Base-by-base conservation (phyloP, 805 yeast genomes). In the Candida sonorensis region DNA sequence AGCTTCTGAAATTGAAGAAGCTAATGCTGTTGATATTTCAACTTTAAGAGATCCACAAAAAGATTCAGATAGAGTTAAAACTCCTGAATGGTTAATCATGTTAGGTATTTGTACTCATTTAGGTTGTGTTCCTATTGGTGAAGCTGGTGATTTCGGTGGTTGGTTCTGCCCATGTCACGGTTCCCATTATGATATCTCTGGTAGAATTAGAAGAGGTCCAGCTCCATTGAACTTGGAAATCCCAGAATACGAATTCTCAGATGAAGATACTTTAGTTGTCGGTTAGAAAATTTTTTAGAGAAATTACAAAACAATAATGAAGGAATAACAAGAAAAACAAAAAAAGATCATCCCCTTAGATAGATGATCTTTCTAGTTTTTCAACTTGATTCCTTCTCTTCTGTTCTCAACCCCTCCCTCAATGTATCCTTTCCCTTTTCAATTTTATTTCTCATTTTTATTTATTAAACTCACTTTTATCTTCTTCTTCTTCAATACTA, bases 141-240 rank as follows among this genome's bases (percentile, higher is more conserved):
- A 92, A 72, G 81, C 97, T 48, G 99, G 99, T 69, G 99, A 92
- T 67, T 92, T 76, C 54, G 97, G 97, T 63, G 99, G 99, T 63
- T 92, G 99, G 99, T 92, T 92, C 90, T 92, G 98, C 69, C 98
- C 99, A 48, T 92, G 98, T 74, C 99, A 94, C 75, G 99, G 98
- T 77, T 90, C 97, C 60, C 98, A 94, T 67, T 92, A 92, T 69
- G 98, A 92, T 70, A 94, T 94, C 69, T 88, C 97, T 45, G 99
- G 99, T 66, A 90, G 99, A 81, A 90, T 92, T 62, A 86, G 99
- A 80, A 90, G 78, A 72, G 99, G 99, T 53, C 99, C 99, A 53
- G 99, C 99, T 61, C 99, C 99, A 59, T 77, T 86, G 66, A 92
- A 92, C 75, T 77, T 92, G 72, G 98, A 92, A 73, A 74, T 92